Percentiles rank a stretch among this genome's conserved stretches.
Conservation (phyloP, 179 eudicot species). For the Nepenthes alata region DNA sequence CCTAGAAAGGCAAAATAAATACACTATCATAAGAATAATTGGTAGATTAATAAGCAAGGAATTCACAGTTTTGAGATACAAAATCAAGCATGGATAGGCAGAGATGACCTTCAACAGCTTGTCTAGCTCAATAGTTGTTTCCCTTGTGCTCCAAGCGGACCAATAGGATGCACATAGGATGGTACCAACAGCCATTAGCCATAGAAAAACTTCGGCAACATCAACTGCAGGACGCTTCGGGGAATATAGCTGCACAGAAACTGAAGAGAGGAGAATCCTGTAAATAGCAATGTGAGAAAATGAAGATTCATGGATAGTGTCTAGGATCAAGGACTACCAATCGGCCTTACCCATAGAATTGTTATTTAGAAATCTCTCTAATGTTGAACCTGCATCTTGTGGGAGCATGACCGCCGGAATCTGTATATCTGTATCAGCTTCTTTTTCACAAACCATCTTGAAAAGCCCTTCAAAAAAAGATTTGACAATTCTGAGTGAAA, state of each 20-base stretch:
- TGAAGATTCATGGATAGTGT: slow-evolving; percentile 11
- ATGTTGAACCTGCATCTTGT: slow-evolving; percentile 54
- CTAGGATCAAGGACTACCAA: background rate
- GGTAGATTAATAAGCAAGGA: background rate
- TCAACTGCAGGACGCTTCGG: slow-evolving; percentile 85
- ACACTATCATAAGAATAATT: slow-evolving; percentile 4
- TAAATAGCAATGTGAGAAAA: slow-evolving; percentile 21
- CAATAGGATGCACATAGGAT: slow-evolving; percentile 91
- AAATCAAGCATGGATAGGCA: background rate
- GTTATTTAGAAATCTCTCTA: slow-evolving; percentile 39
- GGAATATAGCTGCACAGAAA: slow-evolving; percentile 90
- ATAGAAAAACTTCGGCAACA: slow-evolving; percentile 88
- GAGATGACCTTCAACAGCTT: slow-evolving; percentile 58
- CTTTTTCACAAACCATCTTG: slow-evolving; percentile 94
- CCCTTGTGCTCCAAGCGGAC: slow-evolving; percentile 95
- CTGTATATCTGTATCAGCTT: slow-evolving; percentile 45
- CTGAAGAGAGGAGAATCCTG: slow-evolving; percentile 33
- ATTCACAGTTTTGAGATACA: background rate
- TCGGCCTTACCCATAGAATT: slow-evolving; percentile 44
- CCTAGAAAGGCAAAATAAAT: slow-evolving; percentile 31
- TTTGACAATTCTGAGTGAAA: background rate
- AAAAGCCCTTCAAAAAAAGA: slow-evolving; percentile 56
- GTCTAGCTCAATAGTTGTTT: slow-evolving; percentile 81
- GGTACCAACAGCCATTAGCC: slow-evolving; percentile 98
- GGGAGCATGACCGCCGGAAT: slow-evolving; percentile 97